These are phyloP conservation scores for Sugiyamaella smithiae DNA, from an alignment of 805 yeast genomes.

Conservation along the genomic window DNA sequence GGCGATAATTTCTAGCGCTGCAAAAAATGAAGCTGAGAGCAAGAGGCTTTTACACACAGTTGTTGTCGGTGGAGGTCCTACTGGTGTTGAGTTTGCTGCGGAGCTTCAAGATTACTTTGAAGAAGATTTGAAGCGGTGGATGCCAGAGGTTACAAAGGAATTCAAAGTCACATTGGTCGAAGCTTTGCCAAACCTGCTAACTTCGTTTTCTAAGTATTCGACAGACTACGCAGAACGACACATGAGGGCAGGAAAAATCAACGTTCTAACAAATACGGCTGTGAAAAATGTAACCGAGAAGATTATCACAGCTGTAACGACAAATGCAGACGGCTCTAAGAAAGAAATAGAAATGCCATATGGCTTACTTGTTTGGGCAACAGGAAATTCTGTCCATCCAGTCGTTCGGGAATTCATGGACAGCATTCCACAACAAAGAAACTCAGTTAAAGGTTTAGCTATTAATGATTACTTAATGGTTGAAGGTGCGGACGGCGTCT, in stretches of 20 bases:
- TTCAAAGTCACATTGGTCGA: slow-evolving; percentile 82
- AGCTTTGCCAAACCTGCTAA: slow-evolving; percentile 85
- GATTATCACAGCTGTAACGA: slow-evolving; percentile 65
- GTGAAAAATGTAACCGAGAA: slow-evolving; percentile 78
- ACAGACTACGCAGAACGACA: slow-evolving; percentile 72
- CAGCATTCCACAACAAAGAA: slow-evolving; percentile 65
- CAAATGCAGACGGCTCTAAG: slow-evolving; percentile 63
- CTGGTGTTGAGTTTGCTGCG: slow-evolving; percentile 91
- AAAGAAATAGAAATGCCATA: slow-evolving; percentile 69
- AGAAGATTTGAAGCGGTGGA: slow-evolving; percentile 85
- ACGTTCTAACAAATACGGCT: slow-evolving; percentile 78
- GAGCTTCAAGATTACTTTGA: slow-evolving; percentile 91
- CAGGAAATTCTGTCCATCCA: slow-evolving; percentile 89
- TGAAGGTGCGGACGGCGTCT: slow-evolving; percentile 78
- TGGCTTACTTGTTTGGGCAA: slow-evolving; percentile 95
- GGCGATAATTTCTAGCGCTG: slow-evolving; percentile 86
- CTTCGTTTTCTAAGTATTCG: slow-evolving; percentile 42
- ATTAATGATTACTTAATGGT: slow-evolving; percentile 79
- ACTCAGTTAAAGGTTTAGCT: slow-evolving; percentile 85
- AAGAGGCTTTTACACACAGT: slow-evolving; percentile 80
- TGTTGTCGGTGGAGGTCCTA: slow-evolving; percentile 98
- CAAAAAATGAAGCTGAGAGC: slow-evolving; percentile 62
- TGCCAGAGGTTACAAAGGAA: slow-evolving; percentile 80
- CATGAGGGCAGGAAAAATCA: slow-evolving; percentile 64
- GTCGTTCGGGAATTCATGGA: slow-evolving; percentile 64